These are phyloP conservation scores for Jatropha multifida DNA, from an alignment of 441 rosid genomes.

Conservation along the genomic window DNA sequence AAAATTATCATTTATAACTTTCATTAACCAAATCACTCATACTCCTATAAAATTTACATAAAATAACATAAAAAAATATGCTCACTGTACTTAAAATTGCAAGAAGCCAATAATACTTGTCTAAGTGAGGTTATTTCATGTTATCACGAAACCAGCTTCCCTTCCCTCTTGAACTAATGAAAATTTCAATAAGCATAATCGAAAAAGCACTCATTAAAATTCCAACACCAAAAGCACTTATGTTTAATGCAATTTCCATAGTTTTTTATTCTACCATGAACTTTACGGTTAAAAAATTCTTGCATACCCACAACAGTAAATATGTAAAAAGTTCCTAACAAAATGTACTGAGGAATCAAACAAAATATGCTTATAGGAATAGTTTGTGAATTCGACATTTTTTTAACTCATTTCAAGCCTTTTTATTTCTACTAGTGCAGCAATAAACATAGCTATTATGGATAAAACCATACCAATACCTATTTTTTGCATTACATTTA, in stretches of 20 bases:
- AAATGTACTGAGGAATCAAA: constrained; percentile 80
- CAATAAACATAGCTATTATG: too few species aligned
- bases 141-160: constrained; percentile 82
- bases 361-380: constrained; percentile 69
- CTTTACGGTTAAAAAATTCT: constrained; percentile 87
- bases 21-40: constrained; percentile 37
- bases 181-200: constrained; percentile 56
- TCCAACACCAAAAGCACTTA: constrained; percentile 89
- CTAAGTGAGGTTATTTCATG: constrained; percentile 75
- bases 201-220: constrained; percentile 75
- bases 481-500: background rate
- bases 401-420: too few species aligned
- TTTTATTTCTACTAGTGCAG: too few species aligned
- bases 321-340: constrained; percentile 76
- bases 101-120: constrained; percentile 77
- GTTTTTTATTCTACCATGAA: constrained; percentile 74
- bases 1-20: constrained; percentile 27
- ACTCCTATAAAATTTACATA: constrained; percentile 33
- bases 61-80: constrained; percentile 46
- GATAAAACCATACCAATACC: too few species aligned
- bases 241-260: constrained; percentile 85
- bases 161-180: constrained; percentile 39
- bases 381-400: background rate
- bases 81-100: constrained; percentile 57
- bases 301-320: constrained; percentile 97